A percentile compares a stretch with the other conserved stretches of the same genome.
Evolutionary conservation across 2,329 filamentous ascomycete genomes (phyloP).

Genomic region (Trichoderma gracile): DNA sequence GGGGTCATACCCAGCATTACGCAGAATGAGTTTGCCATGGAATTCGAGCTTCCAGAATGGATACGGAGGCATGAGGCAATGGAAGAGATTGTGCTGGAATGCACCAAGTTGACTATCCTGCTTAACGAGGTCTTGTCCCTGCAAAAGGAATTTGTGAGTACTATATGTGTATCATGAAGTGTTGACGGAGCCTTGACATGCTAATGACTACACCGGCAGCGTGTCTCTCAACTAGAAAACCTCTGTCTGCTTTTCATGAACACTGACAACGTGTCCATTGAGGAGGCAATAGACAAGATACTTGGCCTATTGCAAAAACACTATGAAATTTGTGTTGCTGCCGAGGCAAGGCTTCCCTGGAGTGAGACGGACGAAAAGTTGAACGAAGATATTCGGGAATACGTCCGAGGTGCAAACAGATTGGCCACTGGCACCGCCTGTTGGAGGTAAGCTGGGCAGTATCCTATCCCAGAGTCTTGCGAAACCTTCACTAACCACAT

Average conservation of each 20-base stretch:
- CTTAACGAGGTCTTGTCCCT: slow-evolving; percentile 15
- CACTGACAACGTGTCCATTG: background rate
- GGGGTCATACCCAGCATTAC: slow-evolving; percentile 5
- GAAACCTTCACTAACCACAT: background rate
- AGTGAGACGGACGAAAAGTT: slow-evolving; percentile 16
- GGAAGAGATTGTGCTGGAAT: slow-evolving; percentile 17
- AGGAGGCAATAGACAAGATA: slow-evolving; percentile 1
- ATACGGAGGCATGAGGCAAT: slow-evolving; percentile 16
- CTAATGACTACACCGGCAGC: background rate
- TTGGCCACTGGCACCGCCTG: slow-evolving; percentile 14
- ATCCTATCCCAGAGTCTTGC: background rate
- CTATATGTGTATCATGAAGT: too few relatives aligned
- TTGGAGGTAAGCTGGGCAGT: background rate
- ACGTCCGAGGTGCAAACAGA: slow-evolving; percentile 5
- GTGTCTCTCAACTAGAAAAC: background rate
- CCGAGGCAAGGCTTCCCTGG: slow-evolving; percentile 18
- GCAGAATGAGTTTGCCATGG: slow-evolving; percentile 7
- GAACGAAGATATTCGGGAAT: slow-evolving; percentile 2
- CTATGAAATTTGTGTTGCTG: slow-evolving; percentile 2
- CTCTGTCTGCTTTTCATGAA: slow-evolving; percentile 1
- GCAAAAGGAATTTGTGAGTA: slow-evolving; percentile 23
- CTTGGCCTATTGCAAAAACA: slow-evolving; percentile 1
- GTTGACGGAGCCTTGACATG: background rate
- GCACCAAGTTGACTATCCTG: slow-evolving; percentile 18
- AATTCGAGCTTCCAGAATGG: slow-evolving; percentile 20